Percentiles rank a stretch among this genome's conserved stretches.
These are phyloP conservation scores for Nannochloropsis oceanica DNA, from an alignment of 108 stramenopile species.

Conservation along the genomic window DNA sequence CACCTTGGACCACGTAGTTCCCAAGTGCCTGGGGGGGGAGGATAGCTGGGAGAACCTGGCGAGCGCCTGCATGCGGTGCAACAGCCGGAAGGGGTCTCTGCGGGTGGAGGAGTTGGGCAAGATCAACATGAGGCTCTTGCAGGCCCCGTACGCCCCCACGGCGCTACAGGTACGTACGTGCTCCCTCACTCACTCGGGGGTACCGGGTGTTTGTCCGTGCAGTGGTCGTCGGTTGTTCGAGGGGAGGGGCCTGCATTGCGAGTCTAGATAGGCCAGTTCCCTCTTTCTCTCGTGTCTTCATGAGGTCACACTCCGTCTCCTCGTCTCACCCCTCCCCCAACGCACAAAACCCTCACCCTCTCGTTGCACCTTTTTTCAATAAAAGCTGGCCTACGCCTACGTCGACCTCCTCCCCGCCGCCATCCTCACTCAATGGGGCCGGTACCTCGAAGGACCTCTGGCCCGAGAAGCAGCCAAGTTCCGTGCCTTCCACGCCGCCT, in stretches of 20 bases:
- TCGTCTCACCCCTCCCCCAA: background rate
- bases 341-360: background rate
- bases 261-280: no score
- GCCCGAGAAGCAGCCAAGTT: background rate
- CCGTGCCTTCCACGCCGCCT: background rate
- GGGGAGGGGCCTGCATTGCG: no score
- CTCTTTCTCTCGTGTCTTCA: no score
- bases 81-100: background rate
- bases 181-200: no score
- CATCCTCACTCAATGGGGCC: background rate
- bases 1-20: background rate
- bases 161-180: background rate
- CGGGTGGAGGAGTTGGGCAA: background rate
- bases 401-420: background rate
- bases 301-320: background rate
- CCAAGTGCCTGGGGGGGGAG: background rate
- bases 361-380: background rate
- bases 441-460: background rate
- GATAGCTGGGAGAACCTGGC: background rate
- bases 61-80: background rate
- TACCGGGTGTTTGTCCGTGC: no score
- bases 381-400: background rate
- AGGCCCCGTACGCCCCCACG: background rate
- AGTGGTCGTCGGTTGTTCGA: no score
- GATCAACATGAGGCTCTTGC: background rate